These are phyloP conservation scores for Ganoderma lucidum DNA, from an alignment of 1,284 basidiomycete genomes.

Conservation along the genomic window DNA sequence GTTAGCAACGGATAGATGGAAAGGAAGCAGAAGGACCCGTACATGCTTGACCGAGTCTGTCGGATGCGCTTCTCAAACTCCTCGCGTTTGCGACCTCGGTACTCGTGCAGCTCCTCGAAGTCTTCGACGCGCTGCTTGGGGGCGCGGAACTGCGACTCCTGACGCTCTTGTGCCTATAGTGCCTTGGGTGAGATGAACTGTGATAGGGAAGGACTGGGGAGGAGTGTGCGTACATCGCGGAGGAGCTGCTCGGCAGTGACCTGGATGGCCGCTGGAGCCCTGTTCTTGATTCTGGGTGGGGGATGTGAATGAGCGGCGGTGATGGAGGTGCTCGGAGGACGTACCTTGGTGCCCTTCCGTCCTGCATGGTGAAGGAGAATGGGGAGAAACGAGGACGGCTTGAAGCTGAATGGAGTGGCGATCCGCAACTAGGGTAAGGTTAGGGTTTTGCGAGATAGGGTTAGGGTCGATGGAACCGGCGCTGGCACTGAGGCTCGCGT, in stretches of 20 bases:
- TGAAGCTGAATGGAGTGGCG: conserved; percentile 1
- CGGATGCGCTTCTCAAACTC: conserved; percentile 98
- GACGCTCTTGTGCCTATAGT: conserved; percentile 90
- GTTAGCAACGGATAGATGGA: conserved; percentile 20
- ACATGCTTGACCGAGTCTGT: conserved; percentile 89
- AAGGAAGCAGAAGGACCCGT: conserved; percentile 36
- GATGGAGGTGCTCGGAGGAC: not conserved
- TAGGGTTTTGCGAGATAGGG: not conserved
- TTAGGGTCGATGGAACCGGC: conserved; percentile 2
- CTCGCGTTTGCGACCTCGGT: conserved; percentile 92
- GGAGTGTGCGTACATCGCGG: conserved; percentile 73
- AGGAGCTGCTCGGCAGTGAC: conserved; percentile 67
- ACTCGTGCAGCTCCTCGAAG: conserved; percentile 97
- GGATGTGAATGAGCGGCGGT: not conserved
- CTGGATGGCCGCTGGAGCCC: conserved; percentile 34
- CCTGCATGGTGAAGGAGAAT: conserved; percentile 49
- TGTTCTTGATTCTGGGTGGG: conserved; percentile 27
- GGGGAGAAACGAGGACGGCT: not conserved
- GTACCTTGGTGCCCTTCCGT: conserved; percentile 63
- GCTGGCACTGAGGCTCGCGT: not conserved
- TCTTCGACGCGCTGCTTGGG: conserved; percentile 97
- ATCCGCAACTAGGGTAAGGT: not conserved
- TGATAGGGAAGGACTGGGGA: not conserved
- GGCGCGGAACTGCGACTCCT: conserved; percentile 90
- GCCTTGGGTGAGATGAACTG: conserved; percentile 11